Evolutionary conservation across 2,329 filamentous ascomycete species (phyloP).

Genomic region (Botrytis paeoniae): DNA sequence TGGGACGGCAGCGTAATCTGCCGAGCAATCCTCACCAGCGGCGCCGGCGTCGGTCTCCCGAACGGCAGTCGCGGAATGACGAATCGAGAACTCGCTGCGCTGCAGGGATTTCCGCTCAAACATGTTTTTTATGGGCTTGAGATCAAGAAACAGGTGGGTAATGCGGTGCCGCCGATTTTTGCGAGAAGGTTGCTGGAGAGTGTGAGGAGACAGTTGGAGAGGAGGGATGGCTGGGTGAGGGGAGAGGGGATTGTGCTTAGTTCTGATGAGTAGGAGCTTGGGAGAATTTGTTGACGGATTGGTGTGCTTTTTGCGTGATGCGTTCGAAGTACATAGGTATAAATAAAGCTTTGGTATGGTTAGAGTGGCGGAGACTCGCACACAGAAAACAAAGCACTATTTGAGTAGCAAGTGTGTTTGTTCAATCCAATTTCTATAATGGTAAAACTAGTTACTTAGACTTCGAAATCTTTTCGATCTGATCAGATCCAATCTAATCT

Average conservation of each 20-base stretch:
- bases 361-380: background rate
- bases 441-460: background rate
- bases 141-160: conserved; percentile 68
- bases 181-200: conserved; percentile 40
- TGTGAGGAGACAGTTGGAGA: conserved; percentile 21
- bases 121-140: conserved; percentile 52
- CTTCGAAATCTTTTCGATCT: background rate
- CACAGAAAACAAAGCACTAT: too few relatives aligned
- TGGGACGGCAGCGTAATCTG: conserved; percentile 50
- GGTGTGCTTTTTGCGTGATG: background rate
- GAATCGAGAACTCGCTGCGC: conserved; percentile 59
- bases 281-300: too few relatives aligned
- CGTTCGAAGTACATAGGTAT: background rate
- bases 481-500: background rate
- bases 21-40: conserved; percentile 59
- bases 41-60: conserved; percentile 59
- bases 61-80: conserved; percentile 62
- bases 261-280: background rate
- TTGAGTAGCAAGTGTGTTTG: background rate
- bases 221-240: conserved; percentile 6
- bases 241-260: background rate
- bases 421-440: background rate
- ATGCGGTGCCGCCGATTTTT: conserved; percentile 66
- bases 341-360: too few relatives aligned
- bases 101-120: conserved; percentile 64